These are phyloP conservation scores for Carpinus viminea DNA, from an alignment of 306 rosid species.

Conservation along the genomic window DNA sequence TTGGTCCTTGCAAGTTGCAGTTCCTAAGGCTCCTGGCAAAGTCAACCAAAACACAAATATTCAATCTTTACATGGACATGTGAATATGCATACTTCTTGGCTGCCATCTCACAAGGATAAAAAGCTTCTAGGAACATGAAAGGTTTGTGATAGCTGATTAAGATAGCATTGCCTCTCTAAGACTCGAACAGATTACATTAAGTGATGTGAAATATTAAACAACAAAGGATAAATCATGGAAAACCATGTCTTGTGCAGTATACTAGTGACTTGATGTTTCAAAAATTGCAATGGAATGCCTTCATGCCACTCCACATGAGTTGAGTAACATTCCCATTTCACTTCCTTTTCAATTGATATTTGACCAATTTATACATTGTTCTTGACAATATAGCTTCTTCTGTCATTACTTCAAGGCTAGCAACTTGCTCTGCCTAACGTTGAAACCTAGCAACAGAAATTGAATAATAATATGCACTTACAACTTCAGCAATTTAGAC, in stretches of 20 bases:
- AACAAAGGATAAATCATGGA: neutral
- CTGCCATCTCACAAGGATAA: neutral
- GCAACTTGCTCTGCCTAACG: no score
- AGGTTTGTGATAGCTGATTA: neutral
- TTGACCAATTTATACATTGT: neutral
- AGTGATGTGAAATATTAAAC: slow-evolving; percentile 7
- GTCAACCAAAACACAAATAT: slow-evolving; percentile 26
- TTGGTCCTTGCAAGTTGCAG: slow-evolving; percentile 72
- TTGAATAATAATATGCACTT: slow-evolving; percentile 29
- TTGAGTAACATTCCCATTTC: neutral
- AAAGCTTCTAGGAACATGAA: neutral
- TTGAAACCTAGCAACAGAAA: neutral
- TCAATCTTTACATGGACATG: neutral
- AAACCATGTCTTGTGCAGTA: neutral
- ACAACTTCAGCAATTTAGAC: slow-evolving; percentile 48
- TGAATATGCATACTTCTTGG: neutral
- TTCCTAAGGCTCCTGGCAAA: slow-evolving; percentile 81
- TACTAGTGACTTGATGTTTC: neutral
- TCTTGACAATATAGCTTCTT: neutral
- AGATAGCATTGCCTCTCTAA: neutral
- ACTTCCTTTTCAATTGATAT: neutral
- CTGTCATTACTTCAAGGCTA: neutral
- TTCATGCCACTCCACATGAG: neutral
- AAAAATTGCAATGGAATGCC: neutral
- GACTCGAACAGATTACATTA: neutral